phyloP scores from a whole-genome alignment of 1,139 yeast species.

The Eremothecium sinecaudum region DNA sequence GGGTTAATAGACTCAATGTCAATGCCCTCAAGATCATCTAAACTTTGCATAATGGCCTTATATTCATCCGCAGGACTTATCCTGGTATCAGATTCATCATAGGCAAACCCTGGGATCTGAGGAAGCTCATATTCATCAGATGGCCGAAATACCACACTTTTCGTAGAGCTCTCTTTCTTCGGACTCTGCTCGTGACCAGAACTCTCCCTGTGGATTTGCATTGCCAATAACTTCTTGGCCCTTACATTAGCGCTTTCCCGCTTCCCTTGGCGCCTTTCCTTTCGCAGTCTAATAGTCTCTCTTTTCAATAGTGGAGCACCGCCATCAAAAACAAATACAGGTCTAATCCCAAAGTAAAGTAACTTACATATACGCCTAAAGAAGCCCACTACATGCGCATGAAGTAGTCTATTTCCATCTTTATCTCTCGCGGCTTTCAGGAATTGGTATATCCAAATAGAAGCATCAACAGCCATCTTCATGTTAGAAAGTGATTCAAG shows the following conservation, averaged over 20 bases:
- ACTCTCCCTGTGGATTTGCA: slow-evolving; percentile 55
- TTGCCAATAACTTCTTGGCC: slow-evolving; percentile 72
- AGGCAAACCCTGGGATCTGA: slow-evolving; percentile 41
- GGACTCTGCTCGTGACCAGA: slow-evolving; percentile 10
- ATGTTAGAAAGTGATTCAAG: slow-evolving; percentile 72
- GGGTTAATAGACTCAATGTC: slow-evolving; percentile 65
- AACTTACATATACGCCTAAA: slow-evolving; percentile 88
- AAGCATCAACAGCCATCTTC: slow-evolving; percentile 89
- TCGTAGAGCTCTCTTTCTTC: slow-evolving; percentile 7
- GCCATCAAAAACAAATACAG: slow-evolving; percentile 96
- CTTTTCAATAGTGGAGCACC: slow-evolving; percentile 84
- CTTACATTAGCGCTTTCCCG: slow-evolving; percentile 61
- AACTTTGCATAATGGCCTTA: slow-evolving; percentile 47
- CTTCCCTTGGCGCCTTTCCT: slow-evolving; percentile 66
- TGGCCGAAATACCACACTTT: slow-evolving; percentile 28
- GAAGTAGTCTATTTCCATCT: slow-evolving; percentile 68
- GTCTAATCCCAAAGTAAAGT: slow-evolving; percentile 77
- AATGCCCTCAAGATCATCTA: slow-evolving; percentile 62
- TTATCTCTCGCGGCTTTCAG: slow-evolving; percentile 86
- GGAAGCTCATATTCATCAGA: slow-evolving; percentile 87
- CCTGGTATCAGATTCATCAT: slow-evolving; percentile 50
- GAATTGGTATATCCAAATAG: slow-evolving; percentile 97
- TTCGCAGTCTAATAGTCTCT: slow-evolving; percentile 61
- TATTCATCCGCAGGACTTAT: slow-evolving; percentile 67
- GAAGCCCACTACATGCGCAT: slow-evolving; percentile 88